These are phyloP conservation scores for Amanita fuliginea DNA, from an alignment of 768 basidiomycete species.

Conservation along the genomic window DNA sequence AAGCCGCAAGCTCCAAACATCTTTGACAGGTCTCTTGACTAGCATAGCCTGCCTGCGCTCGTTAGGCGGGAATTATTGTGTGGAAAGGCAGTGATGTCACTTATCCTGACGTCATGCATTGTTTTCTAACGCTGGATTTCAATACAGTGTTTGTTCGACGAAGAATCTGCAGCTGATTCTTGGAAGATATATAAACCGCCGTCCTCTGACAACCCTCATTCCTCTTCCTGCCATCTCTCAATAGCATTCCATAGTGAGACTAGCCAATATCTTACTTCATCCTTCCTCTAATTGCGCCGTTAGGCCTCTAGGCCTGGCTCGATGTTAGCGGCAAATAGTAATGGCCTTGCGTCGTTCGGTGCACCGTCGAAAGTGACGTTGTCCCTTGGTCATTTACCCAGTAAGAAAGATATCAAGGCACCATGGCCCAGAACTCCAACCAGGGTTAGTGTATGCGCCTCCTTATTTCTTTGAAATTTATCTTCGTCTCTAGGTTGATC, in stretches of 20 bases:
- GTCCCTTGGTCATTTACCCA: constrained; percentile 63
- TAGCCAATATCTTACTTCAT: neutral
- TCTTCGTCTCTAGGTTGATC: constrained; percentile 42
- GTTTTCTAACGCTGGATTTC: neutral
- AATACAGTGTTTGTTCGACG: neutral
- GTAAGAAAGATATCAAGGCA: constrained; percentile 61
- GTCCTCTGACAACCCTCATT: neutral
- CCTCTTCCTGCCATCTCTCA: neutral
- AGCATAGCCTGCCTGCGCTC: neutral
- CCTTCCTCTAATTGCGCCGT: neutral
- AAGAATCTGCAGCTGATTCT: constrained; percentile 4
- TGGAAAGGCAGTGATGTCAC: constrained; percentile 4
- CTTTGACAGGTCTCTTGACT: neutral
- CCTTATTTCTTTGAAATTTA: neutral
- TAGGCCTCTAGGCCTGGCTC: neutral
- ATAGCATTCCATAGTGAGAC: neutral
- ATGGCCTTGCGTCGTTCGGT: constrained; percentile 13
- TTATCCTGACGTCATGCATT: constrained; percentile 5
- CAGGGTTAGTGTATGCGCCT: constrained; percentile 29
- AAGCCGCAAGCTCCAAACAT: neutral
- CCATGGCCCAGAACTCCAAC: constrained; percentile 70
- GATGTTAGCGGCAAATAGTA: constrained; percentile 8
- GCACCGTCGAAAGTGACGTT: constrained; percentile 56
- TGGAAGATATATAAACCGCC: constrained; percentile 4
- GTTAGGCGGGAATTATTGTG: neutral